Conservation (phyloP, 495 filamentous ascomycete species). For the Lasiosphaeria miniovina region DNA sequence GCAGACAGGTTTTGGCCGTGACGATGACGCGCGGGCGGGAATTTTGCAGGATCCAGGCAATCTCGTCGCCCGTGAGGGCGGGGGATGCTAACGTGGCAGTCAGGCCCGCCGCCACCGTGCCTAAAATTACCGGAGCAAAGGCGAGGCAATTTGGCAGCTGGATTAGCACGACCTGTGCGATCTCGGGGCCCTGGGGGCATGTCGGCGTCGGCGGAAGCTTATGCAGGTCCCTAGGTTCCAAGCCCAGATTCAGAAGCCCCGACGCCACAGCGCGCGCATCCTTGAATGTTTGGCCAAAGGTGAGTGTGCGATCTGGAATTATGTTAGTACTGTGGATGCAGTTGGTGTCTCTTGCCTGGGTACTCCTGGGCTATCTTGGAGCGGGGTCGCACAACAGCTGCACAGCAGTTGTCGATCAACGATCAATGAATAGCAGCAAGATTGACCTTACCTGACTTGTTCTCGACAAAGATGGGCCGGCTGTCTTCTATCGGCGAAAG, state of each 20-base stretch:
- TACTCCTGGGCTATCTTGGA: background rate
- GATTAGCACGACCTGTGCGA: conserved; percentile 34
- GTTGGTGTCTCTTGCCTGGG: background rate
- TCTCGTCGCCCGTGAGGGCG: conserved; percentile 33
- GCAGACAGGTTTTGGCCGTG: conserved; percentile 28
- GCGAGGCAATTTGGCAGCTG: conserved; percentile 34
- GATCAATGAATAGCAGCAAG: background rate
- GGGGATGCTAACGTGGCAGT: conserved; percentile 36
- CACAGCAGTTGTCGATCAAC: background rate
- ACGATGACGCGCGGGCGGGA: conserved; percentile 31
- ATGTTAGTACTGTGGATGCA: background rate
- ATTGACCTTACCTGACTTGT: conserved; percentile 22
- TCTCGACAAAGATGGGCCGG: conserved; percentile 31
- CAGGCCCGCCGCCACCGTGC: conserved; percentile 28
- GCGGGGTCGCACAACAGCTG: background rate
- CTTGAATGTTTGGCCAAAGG: conserved; percentile 21
- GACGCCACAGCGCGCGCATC: conserved; percentile 26
- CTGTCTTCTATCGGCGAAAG: conserved; percentile 22
- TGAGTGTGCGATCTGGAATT: conserved; percentile 27
- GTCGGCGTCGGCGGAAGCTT: conserved; percentile 32
- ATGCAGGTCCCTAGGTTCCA: conserved; percentile 21
- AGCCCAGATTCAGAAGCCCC: conserved; percentile 23
- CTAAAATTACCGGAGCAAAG: conserved; percentile 28
- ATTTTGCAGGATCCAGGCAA: conserved; percentile 35
- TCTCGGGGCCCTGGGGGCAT: conserved; percentile 28